Evolutionary conservation across 2,329 filamentous ascomycete genomes (phyloP).

Genomic region (Curvularia verruculosa): DNA sequence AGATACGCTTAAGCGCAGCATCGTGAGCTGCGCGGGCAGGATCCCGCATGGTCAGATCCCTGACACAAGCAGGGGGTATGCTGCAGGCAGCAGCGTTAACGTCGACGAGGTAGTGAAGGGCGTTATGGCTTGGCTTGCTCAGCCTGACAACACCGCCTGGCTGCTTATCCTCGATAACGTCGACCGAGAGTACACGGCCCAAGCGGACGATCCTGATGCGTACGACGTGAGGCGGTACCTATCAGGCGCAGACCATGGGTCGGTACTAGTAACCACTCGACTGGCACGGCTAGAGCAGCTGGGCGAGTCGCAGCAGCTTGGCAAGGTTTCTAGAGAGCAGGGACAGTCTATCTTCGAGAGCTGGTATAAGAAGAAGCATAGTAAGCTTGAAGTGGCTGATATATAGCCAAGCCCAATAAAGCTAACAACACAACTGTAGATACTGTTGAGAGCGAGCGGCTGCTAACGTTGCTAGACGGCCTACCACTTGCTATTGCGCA

Average conservation of each 20-base stretch:
- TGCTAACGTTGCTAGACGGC: constrained; percentile 27
- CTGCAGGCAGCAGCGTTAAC: constrained; percentile 10
- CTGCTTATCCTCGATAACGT: constrained; percentile 33
- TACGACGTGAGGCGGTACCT: constrained; percentile 25
- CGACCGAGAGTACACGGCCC: constrained; percentile 17
- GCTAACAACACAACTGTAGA: constrained; percentile 20
- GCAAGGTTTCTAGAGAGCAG: constrained; percentile 19
- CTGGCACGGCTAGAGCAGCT: constrained; percentile 25
- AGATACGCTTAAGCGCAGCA: constrained; percentile 28
- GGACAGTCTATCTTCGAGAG: constrained; percentile 25
- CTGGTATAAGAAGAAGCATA: constrained; percentile 20
- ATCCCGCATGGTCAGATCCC: constrained; percentile 24
- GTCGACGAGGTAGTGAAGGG: constrained; percentile 27
- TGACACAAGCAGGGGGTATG: constrained; percentile 22
- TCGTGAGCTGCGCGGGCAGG: constrained; percentile 23
- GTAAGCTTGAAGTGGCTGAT: constrained; percentile 13
- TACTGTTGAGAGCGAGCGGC: constrained; percentile 8
- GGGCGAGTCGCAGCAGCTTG: constrained; percentile 21
- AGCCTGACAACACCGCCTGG: constrained; percentile 19
- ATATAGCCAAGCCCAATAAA: background rate
- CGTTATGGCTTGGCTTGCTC: constrained; percentile 25
- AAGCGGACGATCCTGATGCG: constrained; percentile 15
- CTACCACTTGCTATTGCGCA: constrained; percentile 32
- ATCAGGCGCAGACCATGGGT: constrained; percentile 26
- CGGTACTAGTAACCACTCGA: constrained; percentile 30